Conservation (phyloP, 352 stramenopile genomes). For the Phytophthora ohioensis region DNA sequence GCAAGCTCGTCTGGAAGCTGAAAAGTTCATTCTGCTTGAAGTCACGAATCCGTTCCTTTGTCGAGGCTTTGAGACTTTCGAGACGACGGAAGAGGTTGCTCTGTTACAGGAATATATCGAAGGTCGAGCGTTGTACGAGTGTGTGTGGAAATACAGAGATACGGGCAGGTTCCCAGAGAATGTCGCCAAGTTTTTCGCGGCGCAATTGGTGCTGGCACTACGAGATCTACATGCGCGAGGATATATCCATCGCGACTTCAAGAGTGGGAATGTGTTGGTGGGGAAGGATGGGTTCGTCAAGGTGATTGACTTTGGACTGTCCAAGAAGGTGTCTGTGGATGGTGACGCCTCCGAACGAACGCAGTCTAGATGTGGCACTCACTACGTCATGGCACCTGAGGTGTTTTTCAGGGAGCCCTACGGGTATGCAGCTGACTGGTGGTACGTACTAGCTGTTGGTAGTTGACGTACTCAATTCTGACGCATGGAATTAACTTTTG, state of each 20-base stretch:
- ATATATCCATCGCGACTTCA: constrained; percentile 84
- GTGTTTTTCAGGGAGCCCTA: constrained; percentile 55
- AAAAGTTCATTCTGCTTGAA: constrained; percentile 57
- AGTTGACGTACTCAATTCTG: not conserved
- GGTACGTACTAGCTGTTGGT: constrained; percentile 43
- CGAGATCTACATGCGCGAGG: constrained; percentile 54
- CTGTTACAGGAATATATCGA: constrained; percentile 72
- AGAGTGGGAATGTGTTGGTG: constrained; percentile 82
- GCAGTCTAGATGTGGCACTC: constrained; percentile 70
- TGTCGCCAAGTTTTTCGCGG: constrained; percentile 67
- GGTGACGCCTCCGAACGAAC: constrained; percentile 16
- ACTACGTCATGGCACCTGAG: constrained; percentile 83
- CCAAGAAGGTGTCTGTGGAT: constrained; percentile 35
- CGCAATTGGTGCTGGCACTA: constrained; percentile 75
- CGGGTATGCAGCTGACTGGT: constrained; percentile 69
- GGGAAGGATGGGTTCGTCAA: constrained; percentile 48
- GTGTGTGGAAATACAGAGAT: constrained; percentile 65
- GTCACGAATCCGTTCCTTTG: constrained; percentile 59
- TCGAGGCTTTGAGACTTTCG: constrained; percentile 42
- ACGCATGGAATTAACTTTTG: constrained; percentile 3
- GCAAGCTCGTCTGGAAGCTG: constrained; percentile 48
- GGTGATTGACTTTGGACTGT: constrained; percentile 84
- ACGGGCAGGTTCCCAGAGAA: constrained; percentile 56
- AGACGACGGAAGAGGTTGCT: constrained; percentile 31
- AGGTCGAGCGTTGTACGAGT: constrained; percentile 72